phyloP scores from a whole-genome alignment of 495 filamentous ascomycete species.

The Aspergillus affinis region DNA sequence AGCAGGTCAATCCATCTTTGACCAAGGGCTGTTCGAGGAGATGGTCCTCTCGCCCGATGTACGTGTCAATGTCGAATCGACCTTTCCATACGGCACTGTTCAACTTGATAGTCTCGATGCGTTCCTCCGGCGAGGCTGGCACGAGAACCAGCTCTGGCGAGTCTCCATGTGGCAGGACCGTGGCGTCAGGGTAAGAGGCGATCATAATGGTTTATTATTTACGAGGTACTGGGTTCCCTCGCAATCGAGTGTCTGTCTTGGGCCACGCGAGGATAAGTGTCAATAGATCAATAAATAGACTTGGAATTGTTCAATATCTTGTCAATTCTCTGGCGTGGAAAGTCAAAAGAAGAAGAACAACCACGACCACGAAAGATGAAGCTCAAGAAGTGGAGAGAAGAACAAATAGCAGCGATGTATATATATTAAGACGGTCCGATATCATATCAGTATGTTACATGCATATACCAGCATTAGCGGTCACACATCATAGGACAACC shows the following conservation, averaged over 20 bases:
- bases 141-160: slow-evolving; percentile 65
- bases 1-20: slow-evolving; percentile 73
- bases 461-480: not conserved
- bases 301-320: not conserved
- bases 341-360: not conserved
- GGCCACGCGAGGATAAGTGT: not conserved
- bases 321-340: not conserved
- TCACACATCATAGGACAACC: not conserved
- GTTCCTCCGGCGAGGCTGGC: slow-evolving; percentile 67
- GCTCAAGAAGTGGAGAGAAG: not conserved
- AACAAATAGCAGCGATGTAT: not conserved
- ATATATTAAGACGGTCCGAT: not conserved
- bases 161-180: slow-evolving; percentile 53
- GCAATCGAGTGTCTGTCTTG: not conserved
- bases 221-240: not conserved
- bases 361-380: too few species aligned
- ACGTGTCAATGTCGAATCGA: slow-evolving; percentile 61
- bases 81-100: slow-evolving; percentile 75
- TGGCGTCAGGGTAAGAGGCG: slow-evolving; percentile 21
- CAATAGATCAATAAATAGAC: not conserved
- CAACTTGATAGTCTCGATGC: slow-evolving; percentile 57
- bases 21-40: slow-evolving; percentile 67
- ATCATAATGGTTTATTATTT: slow-evolving; percentile 29
- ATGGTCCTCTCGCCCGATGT: slow-evolving; percentile 74
- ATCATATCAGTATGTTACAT: not conserved